These are phyloP conservation scores for Kwoniella shandongensis DNA, from an alignment of 768 basidiomycete genomes.

Conservation along the genomic window DNA sequence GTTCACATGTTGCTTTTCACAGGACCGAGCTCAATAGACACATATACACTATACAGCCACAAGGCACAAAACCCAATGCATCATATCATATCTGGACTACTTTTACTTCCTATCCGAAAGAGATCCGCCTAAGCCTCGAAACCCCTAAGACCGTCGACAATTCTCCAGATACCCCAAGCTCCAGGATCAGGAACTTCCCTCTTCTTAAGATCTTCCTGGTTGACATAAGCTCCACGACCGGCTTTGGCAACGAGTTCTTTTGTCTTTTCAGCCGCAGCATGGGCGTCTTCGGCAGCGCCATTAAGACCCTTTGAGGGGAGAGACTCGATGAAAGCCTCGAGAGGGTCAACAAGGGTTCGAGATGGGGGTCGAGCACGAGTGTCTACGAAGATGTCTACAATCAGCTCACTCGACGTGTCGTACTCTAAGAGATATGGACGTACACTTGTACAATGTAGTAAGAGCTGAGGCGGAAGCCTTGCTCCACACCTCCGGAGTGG, in stretches of 20 bases:
- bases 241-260: slow-evolving; percentile 77
- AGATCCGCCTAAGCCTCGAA: slow-evolving; percentile 24
- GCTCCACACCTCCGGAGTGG: slow-evolving; percentile 65
- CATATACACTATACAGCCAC: background rate
- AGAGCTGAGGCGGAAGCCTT: slow-evolving; percentile 58
- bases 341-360: slow-evolving; percentile 88
- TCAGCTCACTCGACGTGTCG: slow-evolving; percentile 2
- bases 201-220: slow-evolving; percentile 57
- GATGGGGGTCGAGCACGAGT: slow-evolving; percentile 86
- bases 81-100: background rate
- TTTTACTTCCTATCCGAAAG: background rate
- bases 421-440: slow-evolving; percentile 6
- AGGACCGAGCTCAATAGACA: no score
- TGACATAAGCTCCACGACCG: slow-evolving; percentile 82
- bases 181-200: slow-evolving; percentile 79
- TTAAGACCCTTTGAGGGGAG: slow-evolving; percentile 55
- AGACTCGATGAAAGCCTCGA: slow-evolving; percentile 69
- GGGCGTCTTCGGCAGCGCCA: slow-evolving; percentile 64
- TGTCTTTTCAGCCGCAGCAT: slow-evolving; percentile 70
- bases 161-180: slow-evolving; percentile 72
- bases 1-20: no score
- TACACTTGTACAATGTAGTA: slow-evolving; percentile 45
- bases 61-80: background rate
- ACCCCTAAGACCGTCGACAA: slow-evolving; percentile 43
- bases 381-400: slow-evolving; percentile 52